phyloP scores from a whole-genome alignment of 2,329 filamentous ascomycete genomes.

The Gnomoniopsis smithogilvyi region DNA sequence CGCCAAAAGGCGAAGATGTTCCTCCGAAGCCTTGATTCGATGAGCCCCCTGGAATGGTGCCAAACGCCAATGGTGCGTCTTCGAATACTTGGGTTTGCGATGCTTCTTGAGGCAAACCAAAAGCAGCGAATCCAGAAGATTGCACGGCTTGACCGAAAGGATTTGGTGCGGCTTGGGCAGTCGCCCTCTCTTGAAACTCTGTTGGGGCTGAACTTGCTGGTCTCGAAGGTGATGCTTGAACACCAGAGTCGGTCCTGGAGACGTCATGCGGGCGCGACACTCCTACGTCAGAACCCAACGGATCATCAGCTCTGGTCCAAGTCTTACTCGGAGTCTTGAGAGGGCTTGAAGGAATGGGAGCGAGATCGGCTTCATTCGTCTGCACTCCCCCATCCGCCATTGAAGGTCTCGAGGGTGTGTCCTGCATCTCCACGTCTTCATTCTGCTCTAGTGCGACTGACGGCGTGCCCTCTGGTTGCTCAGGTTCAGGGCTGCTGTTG shows the following conservation, averaged over 20 bases:
- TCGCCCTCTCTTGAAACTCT: not conserved
- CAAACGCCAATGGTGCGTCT: not conserved
- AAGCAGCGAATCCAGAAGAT: not conserved
- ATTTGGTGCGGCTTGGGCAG: not conserved
- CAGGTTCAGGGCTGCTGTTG: constrained; percentile 66
- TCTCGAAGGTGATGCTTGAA: constrained; percentile 4
- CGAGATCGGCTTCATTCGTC: constrained; percentile 24
- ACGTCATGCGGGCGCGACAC: not conserved
- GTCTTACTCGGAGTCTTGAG: constrained; percentile 2
- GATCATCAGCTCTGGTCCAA: not conserved
- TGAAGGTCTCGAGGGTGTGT: constrained; percentile 19
- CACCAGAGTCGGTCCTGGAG: not conserved
- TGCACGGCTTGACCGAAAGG: not conserved
- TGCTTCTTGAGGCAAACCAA: not conserved
- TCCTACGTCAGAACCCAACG: not conserved
- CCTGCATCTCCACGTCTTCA: constrained; percentile 6
- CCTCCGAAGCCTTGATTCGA: not conserved
- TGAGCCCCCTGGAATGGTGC: not conserved
- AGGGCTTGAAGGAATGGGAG: constrained; percentile 9
- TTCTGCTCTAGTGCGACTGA: not conserved
- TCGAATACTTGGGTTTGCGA: not conserved
- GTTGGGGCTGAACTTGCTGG: not conserved
- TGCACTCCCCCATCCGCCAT: constrained; percentile 31
- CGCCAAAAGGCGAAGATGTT: not conserved
- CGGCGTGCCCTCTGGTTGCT: constrained; percentile 24